Conservation (phyloP, 495 filamentous ascomycete species). For the Penicillium antarcticum region DNA sequence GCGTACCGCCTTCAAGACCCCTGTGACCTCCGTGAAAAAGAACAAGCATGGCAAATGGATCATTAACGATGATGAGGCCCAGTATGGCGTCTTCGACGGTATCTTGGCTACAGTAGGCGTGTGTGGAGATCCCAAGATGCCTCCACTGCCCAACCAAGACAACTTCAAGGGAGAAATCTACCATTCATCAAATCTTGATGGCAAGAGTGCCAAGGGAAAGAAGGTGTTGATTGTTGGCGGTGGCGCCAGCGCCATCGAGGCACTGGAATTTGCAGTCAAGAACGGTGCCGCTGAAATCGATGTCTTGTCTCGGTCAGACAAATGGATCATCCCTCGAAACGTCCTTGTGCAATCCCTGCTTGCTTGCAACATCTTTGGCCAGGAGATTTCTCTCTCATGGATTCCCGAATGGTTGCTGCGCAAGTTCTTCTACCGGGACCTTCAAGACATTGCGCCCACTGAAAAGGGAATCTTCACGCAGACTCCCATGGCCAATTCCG, state of each 20-base stretch:
- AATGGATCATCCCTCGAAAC: slow-evolving; percentile 87
- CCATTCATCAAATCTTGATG: slow-evolving; percentile 72
- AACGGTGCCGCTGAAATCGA: slow-evolving; percentile 64
- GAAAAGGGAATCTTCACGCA: slow-evolving; percentile 66
- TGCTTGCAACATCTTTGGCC: slow-evolving; percentile 73
- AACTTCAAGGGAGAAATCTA: slow-evolving; percentile 64
- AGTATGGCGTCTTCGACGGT: slow-evolving; percentile 71
- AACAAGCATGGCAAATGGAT: slow-evolving; percentile 72
- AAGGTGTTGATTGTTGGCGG: slow-evolving; percentile 73
- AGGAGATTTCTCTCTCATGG: slow-evolving; percentile 69
- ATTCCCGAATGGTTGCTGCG: slow-evolving; percentile 74
- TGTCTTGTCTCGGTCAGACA: slow-evolving; percentile 74
- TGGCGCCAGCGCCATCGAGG: slow-evolving; percentile 80
- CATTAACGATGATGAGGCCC: slow-evolving; percentile 69
- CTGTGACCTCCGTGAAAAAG: slow-evolving; percentile 64
- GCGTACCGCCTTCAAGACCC: slow-evolving; percentile 68
- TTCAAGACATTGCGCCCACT: slow-evolving; percentile 70
- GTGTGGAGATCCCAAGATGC: slow-evolving; percentile 74
- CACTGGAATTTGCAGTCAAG: slow-evolving; percentile 72
- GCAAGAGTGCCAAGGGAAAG: slow-evolving; percentile 67
- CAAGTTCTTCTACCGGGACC: slow-evolving; percentile 81
- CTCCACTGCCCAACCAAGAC: slow-evolving; percentile 61
- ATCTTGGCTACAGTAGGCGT: slow-evolving; percentile 75
- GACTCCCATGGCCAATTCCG: slow-evolving; percentile 83
- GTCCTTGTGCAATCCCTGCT: slow-evolving; percentile 69